Conservation (phyloP, 768 basidiomycete species). For the Glaciozyma antarctica region DNA sequence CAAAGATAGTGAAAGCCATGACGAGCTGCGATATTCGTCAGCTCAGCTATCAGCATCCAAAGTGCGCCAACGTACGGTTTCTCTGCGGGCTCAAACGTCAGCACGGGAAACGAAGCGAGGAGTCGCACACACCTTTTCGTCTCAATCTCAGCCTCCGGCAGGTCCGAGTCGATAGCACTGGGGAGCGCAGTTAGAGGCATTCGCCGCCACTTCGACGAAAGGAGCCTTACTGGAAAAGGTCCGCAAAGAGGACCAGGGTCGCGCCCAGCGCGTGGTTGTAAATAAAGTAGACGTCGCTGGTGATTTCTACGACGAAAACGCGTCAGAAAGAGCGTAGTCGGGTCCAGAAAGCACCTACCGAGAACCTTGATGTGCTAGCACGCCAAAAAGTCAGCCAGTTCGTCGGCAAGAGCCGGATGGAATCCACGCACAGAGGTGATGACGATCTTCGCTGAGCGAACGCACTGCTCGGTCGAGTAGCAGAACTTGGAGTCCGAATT, state of each 20-base stretch:
- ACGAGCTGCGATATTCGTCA: not conserved
- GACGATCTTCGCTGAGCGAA: not conserved
- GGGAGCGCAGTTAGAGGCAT: not conserved
- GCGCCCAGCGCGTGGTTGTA: constrained; percentile 16
- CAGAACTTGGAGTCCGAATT: not conserved
- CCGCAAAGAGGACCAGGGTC: constrained; percentile 20
- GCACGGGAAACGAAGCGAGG: not conserved
- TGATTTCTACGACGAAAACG: not conserved
- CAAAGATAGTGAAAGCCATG: constrained; percentile 17
- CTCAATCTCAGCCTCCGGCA: constrained; percentile 5
- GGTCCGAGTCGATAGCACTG: constrained; percentile 19
- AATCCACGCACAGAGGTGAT: not conserved
- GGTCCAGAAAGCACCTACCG: no score
- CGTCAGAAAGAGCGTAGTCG: not conserved
- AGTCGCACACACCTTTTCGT: constrained; percentile 8
- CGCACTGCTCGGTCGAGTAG: constrained; percentile 1
- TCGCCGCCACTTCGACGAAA: not conserved
- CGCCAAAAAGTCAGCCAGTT: not conserved
- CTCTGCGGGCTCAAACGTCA: no score
- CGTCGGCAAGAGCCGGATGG: not conserved
- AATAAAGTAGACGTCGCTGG: not conserved
- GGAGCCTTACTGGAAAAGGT: constrained; percentile 18
- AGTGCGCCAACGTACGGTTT: fast-evolving
- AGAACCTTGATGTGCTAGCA: not conserved
- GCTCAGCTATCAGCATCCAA: not conserved